Conservation (phyloP, 805 yeast genomes). For the Kluyveromyces lactis region DNA sequence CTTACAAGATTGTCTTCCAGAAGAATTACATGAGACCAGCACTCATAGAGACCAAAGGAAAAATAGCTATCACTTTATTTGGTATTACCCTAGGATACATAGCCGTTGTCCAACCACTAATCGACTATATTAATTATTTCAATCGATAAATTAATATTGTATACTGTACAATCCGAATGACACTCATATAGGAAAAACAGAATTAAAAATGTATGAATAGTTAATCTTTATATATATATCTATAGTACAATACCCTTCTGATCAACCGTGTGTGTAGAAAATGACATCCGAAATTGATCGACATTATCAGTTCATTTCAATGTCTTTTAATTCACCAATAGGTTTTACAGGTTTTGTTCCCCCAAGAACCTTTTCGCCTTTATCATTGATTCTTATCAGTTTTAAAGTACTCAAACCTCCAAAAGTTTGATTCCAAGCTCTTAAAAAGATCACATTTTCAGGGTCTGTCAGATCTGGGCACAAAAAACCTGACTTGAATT, state of each 20-base stretch:
- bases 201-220: not conserved
- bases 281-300: too few species aligned
- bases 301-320: constrained; percentile 13
- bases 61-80: not conserved
- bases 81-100: not conserved
- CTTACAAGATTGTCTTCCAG: constrained; percentile 17
- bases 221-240: too few species aligned
- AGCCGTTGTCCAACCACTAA: not conserved
- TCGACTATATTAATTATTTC: not conserved
- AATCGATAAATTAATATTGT: too few species aligned
- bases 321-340: constrained; percentile 8
- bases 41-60: not conserved
- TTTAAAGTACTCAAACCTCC: constrained; percentile 68
- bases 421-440: constrained; percentile 73
- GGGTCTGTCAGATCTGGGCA: constrained; percentile 65
- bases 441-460: constrained; percentile 49
- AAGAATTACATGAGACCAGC: constrained; percentile 1
- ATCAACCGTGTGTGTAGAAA: too few species aligned
- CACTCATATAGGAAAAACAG: not conserved
- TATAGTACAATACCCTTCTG: too few species aligned
- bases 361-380: constrained; percentile 22
- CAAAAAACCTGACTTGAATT: constrained; percentile 59
- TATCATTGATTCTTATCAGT: constrained; percentile 30
- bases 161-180: too few species aligned
- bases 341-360: constrained; percentile 9